Evolutionary conservation across 1,139 yeast genomes (phyloP), one percentile per base, ranked within the genome.

Genomic region (Scheffersomyces lignicola): DNA sequence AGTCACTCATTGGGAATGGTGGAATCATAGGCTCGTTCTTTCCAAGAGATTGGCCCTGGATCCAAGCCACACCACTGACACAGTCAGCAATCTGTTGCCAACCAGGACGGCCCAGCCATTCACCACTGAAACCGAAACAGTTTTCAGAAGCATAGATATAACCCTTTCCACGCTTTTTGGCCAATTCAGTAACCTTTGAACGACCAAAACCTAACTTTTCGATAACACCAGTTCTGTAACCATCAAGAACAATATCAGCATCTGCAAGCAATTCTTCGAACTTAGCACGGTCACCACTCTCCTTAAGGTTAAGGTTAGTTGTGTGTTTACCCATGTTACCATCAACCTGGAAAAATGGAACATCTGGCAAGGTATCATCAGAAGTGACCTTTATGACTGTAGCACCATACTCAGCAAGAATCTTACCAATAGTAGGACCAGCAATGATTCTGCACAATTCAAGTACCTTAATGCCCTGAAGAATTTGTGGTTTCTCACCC

Each of bases 61-160:
- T 36, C 57, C 58, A 59, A 2, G 64, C 62, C 24, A 59, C 56
- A 3, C 65, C 65, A 25, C 58, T 46, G 17, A 47, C 60, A 45
- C 62, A 56, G 41, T 60, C 65, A 13, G 63, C 59, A 36, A 60
- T 60, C 40, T 60, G 65, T 42, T 60, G 65, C 65, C 65, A 60
- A 10, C 65, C 65, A n/a, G 65, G 48, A 18, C 65, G 39, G 24
- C 45, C 48, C 5, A 52, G 30, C 58, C 61, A 60, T 32, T 50
- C 58, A 14, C 65, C 65, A 23, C 43, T 41, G 34, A 52, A 60
- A 11, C 65, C 65, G 42, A 56, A 59, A 38, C 65, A 59, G 42
- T 60, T 58, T 39, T 59, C 65, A 7, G 60, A 48, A 13, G 58
- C 63, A 36, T 56, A 56, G 11, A 59, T 54, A 34, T 53, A 54